Percentiles rank a stretch among this genome's conserved stretches.
phyloP scores from a whole-genome alignment of 352 stramenopile species.

The Globisporangium abappressorium region DNA sequence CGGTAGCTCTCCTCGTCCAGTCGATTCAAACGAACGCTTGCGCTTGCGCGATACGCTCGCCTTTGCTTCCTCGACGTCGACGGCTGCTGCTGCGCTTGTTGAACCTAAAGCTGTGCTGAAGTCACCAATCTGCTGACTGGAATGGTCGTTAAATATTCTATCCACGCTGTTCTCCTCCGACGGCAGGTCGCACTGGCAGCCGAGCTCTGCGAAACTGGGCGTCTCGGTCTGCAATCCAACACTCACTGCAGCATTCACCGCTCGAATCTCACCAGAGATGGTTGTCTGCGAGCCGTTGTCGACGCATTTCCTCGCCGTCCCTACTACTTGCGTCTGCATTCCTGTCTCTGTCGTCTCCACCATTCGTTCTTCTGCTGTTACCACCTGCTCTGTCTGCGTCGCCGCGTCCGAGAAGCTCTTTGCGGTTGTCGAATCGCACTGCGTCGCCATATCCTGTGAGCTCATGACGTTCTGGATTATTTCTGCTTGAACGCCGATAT shows the following conservation, averaged over 20 bases:
- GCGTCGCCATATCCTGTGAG: neutral
- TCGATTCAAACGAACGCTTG: conserved; percentile 8
- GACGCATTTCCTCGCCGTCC: neutral
- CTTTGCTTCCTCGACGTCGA: neutral
- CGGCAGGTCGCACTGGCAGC: conserved; percentile 5
- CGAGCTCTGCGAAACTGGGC: too few species aligned
- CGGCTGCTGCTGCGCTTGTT: neutral
- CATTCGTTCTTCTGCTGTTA: neutral
- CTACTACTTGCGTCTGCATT: neutral
- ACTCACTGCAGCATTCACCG: neutral
- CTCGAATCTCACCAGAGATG: conserved; percentile 1
- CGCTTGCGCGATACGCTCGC: conserved; percentile 1
- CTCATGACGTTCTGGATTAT: neutral
- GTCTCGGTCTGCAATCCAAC: conserved; percentile 1
- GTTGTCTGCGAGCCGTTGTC: conserved; percentile 3
- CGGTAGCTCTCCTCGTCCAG: conserved; percentile 2
- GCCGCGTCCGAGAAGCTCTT: neutral
- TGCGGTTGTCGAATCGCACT: neutral
- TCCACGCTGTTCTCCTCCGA: neutral
- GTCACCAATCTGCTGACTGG: neutral
- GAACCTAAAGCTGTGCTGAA: neutral
- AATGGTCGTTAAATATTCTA: neutral
- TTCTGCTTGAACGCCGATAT: neutral
- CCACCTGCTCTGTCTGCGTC: neutral
- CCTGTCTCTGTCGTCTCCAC: neutral